Evolutionary conservation across 2,329 filamentous ascomycete genomes (phyloP), one percentile per base, ranked within the genome.

Genomic region (Sporothrix brasiliensis): DNA sequence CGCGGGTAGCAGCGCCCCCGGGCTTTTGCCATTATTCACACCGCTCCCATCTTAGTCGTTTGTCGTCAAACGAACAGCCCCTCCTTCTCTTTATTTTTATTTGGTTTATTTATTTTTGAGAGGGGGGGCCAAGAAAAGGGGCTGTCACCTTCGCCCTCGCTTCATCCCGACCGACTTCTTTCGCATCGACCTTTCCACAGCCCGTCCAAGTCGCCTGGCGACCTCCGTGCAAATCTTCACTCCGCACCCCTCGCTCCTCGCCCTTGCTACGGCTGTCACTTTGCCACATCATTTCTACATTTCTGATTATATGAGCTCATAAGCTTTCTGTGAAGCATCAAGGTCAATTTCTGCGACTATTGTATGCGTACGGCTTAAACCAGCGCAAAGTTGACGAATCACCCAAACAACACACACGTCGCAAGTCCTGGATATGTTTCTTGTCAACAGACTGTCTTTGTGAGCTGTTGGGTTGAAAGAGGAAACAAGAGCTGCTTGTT

Each of bases 1-100:
- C 27, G 13, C 34, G n/a, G 49, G 56, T 54, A 21, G 16, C 56
- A 24, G 30, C 47, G 54, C 54, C 52, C 54, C 50, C 21, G 11
- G 44, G 13, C 54, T 47, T 63, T 60, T 44, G 9, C 27, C 4
- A 24, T 60, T 58, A 60, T 44, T 70, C 71, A 70, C 71, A 72
- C 71, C 71, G 71, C 71, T 50, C 56, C 60, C 66, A 50, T 72
- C 53, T 66, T 34, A 16, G 53, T 52, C 68, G 68, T 68, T 67
- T 67, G 52, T 47, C 63, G 68, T 70, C 56, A 58, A 54, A 66
- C 65, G 19, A 39, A 27, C 44, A 19, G 24, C 58, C 69, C 24
- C 19, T 44, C 39, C 70, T 39, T 30, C 63, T 56, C 56, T 27
- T 34, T 34, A 27, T 5, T 56, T 34, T 30, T 56, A 3, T 14